phyloP scores from a whole-genome alignment of 179 eudicot species.

The Carnegiea gigantea region DNA sequence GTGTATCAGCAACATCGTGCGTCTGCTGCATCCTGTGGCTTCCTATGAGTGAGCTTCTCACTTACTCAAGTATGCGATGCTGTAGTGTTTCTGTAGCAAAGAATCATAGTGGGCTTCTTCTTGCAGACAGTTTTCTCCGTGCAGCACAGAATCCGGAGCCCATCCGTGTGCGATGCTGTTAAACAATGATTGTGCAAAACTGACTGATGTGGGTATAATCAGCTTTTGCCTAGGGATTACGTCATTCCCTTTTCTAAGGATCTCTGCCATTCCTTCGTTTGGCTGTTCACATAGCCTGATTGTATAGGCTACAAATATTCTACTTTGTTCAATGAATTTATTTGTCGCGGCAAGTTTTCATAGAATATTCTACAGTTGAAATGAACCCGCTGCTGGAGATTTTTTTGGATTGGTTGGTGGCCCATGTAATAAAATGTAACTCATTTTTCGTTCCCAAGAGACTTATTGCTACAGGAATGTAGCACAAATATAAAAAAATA shows the following conservation, averaged over 20 bases:
- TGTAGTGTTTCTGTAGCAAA: not conserved
- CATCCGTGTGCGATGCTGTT: not conserved
- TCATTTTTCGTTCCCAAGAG: too few relatives aligned
- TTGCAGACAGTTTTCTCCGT: not conserved
- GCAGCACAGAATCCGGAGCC: conserved; percentile 5
- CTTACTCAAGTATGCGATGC: not conserved
- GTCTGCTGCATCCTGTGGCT: too few relatives aligned
- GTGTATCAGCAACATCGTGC: too few relatives aligned
- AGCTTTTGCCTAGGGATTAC: conserved; percentile 26
- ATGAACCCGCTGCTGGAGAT: too few relatives aligned
- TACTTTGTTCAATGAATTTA: too few relatives aligned
- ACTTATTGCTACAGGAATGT: too few relatives aligned
- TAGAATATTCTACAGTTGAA: too few relatives aligned
- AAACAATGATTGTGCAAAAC: conserved; percentile 2
- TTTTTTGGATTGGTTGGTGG: too few relatives aligned
- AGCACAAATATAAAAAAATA: too few relatives aligned
- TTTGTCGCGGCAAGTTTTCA: too few relatives aligned
- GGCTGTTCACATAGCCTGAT: not conserved
- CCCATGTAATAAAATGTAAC: too few relatives aligned
- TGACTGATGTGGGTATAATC: conserved; percentile 18
- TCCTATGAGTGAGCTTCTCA: not conserved
- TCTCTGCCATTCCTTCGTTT: not conserved
- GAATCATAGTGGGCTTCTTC: not conserved
- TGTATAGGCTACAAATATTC: not conserved
- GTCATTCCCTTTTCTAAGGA: conserved; percentile 14